Evolutionary conservation across 306 rosid genomes (phyloP), one percentile per base, ranked within the genome.

Genomic region (Senna tora): DNA sequence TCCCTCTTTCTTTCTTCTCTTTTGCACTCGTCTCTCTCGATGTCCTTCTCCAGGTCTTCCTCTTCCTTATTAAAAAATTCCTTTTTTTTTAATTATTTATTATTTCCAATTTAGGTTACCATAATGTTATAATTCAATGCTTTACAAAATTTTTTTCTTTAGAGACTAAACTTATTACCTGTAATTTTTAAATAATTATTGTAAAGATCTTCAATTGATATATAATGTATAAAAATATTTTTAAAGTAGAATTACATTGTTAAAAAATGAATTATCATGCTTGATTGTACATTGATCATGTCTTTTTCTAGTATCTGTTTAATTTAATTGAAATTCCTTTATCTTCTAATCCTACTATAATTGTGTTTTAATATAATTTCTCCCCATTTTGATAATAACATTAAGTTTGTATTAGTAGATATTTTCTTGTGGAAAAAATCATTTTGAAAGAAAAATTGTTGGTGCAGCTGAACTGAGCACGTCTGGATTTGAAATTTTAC

Each of bases 1-100:
- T 65, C 47, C 68, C 58, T 65, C 81, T 52, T 54, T 50, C 41
- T 71, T 55, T 71, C 58, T 69, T 49, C 28, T 58, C 30, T 80
- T 74, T 81, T 16, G 32, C 28, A 1, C 6, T 71, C 19, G 14
- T 38, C 50, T 3, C 32, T 41, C 42, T 14, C 39, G 43, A 3
- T 6, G 8, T 57, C 68, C 30, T 42, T 50, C 63, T 1, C 55
- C 59, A 9, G 53, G 33, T 57, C 74, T 67, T 15, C 49, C 68
- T 33, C 74, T 67, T 57, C 39, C 20, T 21, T n/a, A 28, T 13
- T 59, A 14, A 21, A 43, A 42, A 61, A 17, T 3, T 7, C 25
- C 6, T 11, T 20, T 39, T 10, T 8, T 52, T 58, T 13, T 57
- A 6, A 4, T 3, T 36, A 4, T 9, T 52, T 52, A 55, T 52